Base-by-base conservation (phyloP, 306 rosid genomes). In the Oemleria cerasiformis region DNA sequence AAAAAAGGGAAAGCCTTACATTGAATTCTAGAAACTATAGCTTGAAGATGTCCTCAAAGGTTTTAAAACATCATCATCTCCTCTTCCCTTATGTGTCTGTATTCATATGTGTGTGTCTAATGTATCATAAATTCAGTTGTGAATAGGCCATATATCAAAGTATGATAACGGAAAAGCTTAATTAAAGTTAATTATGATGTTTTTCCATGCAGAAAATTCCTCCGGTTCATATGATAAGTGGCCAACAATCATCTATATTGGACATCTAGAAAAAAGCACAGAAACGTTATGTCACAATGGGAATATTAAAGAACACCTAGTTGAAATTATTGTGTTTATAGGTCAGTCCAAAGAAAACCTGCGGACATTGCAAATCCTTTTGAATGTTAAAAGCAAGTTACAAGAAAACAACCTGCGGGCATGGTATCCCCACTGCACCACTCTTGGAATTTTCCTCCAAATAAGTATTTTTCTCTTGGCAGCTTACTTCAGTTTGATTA, bases 401-500 rank as follows among this genome's bases (percentile, higher is more conserved):
- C 63, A 72, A 81, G 74, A 79, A 62, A 75, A 55, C 12, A 74
- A 69, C 95, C 90, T 85, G 87, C 3, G 73, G 83, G 67, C n/a
- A 75, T 67, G 71, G 78, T n/a, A 75, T 40, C 81, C 81, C 84
- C 57, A 54, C 82, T 16, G 78, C 78, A 70, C 76, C 86, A 70
- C 78, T 85, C 71, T 74, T 78, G 63, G 71, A 77, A 81, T 63
- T 73, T 60, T 79, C 77, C 78, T 86, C 92, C 6, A 69, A 50
- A 67, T 63, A 67, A 30, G 74, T 60, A 72, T 67, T 73, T 55
- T 71, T 70, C 59, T 72, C 77, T 59, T 68, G 92, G 63, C 68
- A 30, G 77, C 86, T 80, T 55, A 77, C 91, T 81, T 90, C 91
- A 67, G 74, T 86, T 67, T 83, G 84, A 30, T 56, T 66, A 40